Evolutionary conservation across 805 yeast species (phyloP).

Genomic region (Saccharomycopsis olivae): DNA sequence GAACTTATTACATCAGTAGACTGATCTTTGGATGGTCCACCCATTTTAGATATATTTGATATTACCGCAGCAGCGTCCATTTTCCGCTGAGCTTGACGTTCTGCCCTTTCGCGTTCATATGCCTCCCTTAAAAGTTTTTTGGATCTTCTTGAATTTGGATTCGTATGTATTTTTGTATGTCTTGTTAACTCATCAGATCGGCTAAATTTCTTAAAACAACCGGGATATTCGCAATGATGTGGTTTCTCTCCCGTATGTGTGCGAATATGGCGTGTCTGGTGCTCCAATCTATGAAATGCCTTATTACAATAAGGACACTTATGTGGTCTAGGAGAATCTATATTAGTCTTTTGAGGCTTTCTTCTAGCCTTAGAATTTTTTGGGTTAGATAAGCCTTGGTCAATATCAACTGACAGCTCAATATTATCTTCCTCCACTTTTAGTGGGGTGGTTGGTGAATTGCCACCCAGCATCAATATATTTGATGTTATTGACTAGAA

Average conservation of each 20-base stretch:
- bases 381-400: not conserved
- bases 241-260: constrained; percentile 81
- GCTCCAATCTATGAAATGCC: constrained; percentile 68
- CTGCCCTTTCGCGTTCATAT: constrained; percentile 2
- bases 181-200: constrained; percentile 68
- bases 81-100: not conserved
- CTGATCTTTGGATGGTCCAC: too few species aligned
- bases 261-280: constrained; percentile 68
- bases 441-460: too few species aligned
- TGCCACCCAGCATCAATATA: too few species aligned
- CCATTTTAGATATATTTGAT: too few species aligned
- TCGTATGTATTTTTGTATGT: constrained; percentile 63
- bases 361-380: constrained; percentile 12
- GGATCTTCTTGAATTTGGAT: constrained; percentile 44
- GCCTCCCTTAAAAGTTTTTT: constrained; percentile 15
- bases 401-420: too few species aligned
- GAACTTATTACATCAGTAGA: too few species aligned
- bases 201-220: constrained; percentile 58
- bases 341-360: constrained; percentile 17
- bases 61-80: not conserved
- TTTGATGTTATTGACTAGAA: too few species aligned
- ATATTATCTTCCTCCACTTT: too few species aligned
- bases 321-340: constrained; percentile 42
- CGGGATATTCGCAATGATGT: constrained; percentile 60
- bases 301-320: constrained; percentile 65